Evolutionary conservation across 2,329 filamentous ascomycete species (phyloP).

Genomic region (Endoconidiophora polonica): DNA sequence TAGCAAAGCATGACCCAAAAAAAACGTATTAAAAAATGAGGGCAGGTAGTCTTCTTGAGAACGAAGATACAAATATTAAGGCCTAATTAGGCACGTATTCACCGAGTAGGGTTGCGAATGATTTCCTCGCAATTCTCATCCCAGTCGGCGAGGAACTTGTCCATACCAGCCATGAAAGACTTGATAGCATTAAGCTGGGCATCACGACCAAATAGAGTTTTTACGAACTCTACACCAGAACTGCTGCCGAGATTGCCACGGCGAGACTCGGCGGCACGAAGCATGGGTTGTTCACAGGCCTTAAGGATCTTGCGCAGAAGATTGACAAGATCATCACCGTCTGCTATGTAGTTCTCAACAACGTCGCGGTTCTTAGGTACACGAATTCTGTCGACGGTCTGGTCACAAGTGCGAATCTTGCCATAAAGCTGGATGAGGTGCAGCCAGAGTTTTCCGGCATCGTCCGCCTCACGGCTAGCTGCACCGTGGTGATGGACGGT

Average conservation of each 20-base stretch:
- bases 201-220: conserved; percentile 86
- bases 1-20: background rate
- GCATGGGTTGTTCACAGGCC: conserved; percentile 87
- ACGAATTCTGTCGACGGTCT: conserved; percentile 56
- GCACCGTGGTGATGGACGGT: conserved; percentile 80
- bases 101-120: conserved; percentile 43
- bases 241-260: conserved; percentile 70
- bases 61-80: background rate
- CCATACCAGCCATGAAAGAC: conserved; percentile 77
- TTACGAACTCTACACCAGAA: conserved; percentile 86
- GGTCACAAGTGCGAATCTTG: conserved; percentile 83
- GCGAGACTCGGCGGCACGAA: conserved; percentile 66
- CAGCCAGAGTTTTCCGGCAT: conserved; percentile 90
- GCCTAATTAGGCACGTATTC: conserved; percentile 17
- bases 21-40: too few relatives aligned
- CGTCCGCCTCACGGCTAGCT: conserved; percentile 67
- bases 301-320: conserved; percentile 78
- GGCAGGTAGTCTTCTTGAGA: too few relatives aligned
- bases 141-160: conserved; percentile 83
- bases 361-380: conserved; percentile 58
- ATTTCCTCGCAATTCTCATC: conserved; percentile 93
- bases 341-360: conserved; percentile 78
- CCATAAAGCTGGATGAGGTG: conserved; percentile 84
- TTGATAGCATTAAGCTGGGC: conserved; percentile 79
- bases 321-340: conserved; percentile 70